Evolutionary conservation across 495 filamentous ascomycete genomes (phyloP).

Genomic region (Neurospora sublineolata): DNA sequence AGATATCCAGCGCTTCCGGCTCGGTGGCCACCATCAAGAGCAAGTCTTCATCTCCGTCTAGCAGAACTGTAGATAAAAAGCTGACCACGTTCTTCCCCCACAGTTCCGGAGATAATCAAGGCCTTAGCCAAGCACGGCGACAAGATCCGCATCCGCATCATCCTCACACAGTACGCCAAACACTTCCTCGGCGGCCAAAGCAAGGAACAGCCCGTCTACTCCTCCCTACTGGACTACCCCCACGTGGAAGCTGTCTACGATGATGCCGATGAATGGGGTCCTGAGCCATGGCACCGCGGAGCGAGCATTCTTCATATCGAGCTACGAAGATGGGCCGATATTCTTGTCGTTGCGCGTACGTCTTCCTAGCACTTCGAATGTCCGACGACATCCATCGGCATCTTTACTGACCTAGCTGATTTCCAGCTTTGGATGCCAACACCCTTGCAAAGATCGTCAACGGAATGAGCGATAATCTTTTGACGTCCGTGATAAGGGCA

Average conservation of each 20-base stretch:
- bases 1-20: slow-evolving; percentile 18
- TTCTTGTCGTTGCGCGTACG: slow-evolving; percentile 69
- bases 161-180: slow-evolving; percentile 60
- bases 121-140: slow-evolving; percentile 41
- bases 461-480: slow-evolving; percentile 23
- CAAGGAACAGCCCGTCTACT: slow-evolving; percentile 53
- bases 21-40: slow-evolving; percentile 79
- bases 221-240: slow-evolving; percentile 34
- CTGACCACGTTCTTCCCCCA: background rate
- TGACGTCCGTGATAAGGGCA: slow-evolving; percentile 65
- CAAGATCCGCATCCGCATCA: slow-evolving; percentile 62
- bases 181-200: slow-evolving; percentile 61
- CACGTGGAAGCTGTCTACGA: slow-evolving; percentile 62
- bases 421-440: slow-evolving; percentile 35
- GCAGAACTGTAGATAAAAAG: background rate
- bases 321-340: slow-evolving; percentile 50
- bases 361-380: slow-evolving; percentile 10
- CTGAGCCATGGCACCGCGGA: slow-evolving; percentile 56
- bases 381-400: background rate
- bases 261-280: slow-evolving; percentile 71
- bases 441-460: slow-evolving; percentile 54
- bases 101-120: slow-evolving; percentile 55
- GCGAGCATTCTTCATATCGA: slow-evolving; percentile 75
- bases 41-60: background rate
- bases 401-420: background rate